phyloP scores from a whole-genome alignment of 768 basidiomycete genomes.

The Chalciporus pseudorubinellus region DNA sequence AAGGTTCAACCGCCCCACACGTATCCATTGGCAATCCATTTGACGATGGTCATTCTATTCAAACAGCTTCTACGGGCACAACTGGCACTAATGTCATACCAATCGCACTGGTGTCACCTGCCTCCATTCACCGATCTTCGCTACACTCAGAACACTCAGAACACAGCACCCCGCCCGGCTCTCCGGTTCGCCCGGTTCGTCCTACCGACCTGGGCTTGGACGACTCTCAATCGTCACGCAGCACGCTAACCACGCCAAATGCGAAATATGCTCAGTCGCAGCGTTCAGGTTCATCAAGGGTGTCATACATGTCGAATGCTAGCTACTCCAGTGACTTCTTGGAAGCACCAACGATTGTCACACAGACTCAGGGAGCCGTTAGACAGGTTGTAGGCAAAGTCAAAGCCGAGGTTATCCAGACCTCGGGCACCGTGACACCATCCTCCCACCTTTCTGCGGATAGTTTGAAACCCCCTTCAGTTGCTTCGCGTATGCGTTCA shows the following conservation, averaged over 20 bases:
- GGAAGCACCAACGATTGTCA: slow-evolving; percentile 81
- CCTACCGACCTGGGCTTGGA: slow-evolving; percentile 61
- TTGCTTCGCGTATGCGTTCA: slow-evolving; percentile 46
- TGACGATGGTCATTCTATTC: slow-evolving; percentile 74
- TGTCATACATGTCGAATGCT: slow-evolving; percentile 72
- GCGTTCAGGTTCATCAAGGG: slow-evolving; percentile 54
- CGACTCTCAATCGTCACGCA: slow-evolving; percentile 60
- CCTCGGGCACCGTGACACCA: slow-evolving; percentile 41
- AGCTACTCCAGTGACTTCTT: slow-evolving; percentile 78
- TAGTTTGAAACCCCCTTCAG: slow-evolving; percentile 41
- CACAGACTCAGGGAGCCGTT: slow-evolving; percentile 58
- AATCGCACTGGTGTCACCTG: slow-evolving; percentile 73
- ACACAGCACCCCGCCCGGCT: slow-evolving; percentile 24
- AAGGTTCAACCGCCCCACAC: slow-evolving; percentile 24
- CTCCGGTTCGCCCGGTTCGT: slow-evolving; percentile 54
- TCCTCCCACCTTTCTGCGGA: slow-evolving; percentile 32
- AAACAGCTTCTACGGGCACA: slow-evolving; percentile 68
- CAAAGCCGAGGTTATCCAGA: slow-evolving; percentile 75
- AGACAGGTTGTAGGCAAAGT: slow-evolving; percentile 74
- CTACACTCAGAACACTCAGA: slow-evolving; percentile 38
- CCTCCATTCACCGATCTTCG: slow-evolving; percentile 38
- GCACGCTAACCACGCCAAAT: slow-evolving; percentile 38
- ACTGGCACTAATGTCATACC: slow-evolving; percentile 85
- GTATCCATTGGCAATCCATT: slow-evolving; percentile 60
- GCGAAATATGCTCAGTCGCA: slow-evolving; percentile 46